Conservation (phyloP, 179 eudicot species). For the Corrigiola litoralis region DNA sequence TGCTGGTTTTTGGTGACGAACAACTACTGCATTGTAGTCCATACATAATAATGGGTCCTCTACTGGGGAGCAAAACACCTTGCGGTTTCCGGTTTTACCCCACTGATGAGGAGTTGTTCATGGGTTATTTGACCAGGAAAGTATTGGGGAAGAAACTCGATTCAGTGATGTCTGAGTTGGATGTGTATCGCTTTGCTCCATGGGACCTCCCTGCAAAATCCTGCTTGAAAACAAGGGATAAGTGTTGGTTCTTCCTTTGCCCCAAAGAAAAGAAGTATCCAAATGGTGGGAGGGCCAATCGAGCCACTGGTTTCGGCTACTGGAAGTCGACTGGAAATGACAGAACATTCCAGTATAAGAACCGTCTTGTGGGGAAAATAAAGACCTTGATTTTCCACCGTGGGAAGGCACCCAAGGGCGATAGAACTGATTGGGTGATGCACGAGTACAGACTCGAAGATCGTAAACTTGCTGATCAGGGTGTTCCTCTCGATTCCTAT, state of each 20-base stretch:
- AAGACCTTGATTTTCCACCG: conserved; percentile 69
- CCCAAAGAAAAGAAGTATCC: conserved; percentile 56
- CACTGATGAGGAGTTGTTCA: conserved; percentile 63
- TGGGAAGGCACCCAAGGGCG: conserved; percentile 61
- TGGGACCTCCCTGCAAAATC: conserved; percentile 68
- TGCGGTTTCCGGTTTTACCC: conserved; percentile 86
- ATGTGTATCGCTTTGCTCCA: conserved; percentile 52
- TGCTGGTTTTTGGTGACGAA: neutral
- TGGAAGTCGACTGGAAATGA: conserved; percentile 89
- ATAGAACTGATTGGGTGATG: conserved; percentile 81
- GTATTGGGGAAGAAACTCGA: conserved; percentile 40
- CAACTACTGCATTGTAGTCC: conserved; percentile 4
- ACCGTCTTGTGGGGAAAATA: conserved; percentile 47
- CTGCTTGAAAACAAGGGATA: conserved; percentile 45
- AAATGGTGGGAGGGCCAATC: conserved; percentile 44
- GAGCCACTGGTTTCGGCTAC: conserved; percentile 56
- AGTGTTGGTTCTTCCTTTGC: conserved; percentile 73
- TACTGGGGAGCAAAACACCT: conserved; percentile 26
- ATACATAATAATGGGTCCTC: conserved; percentile 10
- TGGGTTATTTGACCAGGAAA: conserved; percentile 66
- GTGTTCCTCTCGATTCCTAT: conserved; percentile 48
- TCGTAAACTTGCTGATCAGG: conserved; percentile 32
- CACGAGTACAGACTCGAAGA: conserved; percentile 64
- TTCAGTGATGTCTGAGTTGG: conserved; percentile 50
- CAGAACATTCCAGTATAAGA: conserved; percentile 29